A percentile compares a stretch with the other conserved stretches of the same genome.
Conservation (phyloP, 257 asterid genomes). For the Solanum dulcamara region DNA sequence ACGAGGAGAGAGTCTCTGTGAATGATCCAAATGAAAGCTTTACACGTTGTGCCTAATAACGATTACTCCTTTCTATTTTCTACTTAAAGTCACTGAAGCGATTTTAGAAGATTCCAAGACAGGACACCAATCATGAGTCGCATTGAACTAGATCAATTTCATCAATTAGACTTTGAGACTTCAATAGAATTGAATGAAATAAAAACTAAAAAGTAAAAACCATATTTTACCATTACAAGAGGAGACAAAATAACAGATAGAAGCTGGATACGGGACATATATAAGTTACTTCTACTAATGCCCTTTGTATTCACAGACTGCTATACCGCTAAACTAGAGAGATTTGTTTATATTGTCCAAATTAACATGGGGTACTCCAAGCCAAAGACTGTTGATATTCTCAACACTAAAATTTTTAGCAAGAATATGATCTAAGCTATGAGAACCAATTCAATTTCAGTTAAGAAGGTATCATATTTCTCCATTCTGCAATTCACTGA, state of each 20-base stretch:
- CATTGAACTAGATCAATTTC: background rate
- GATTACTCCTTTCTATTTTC: background rate
- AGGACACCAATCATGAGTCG: background rate
- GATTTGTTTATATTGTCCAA: background rate
- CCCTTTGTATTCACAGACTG: background rate
- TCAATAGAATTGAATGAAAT: background rate
- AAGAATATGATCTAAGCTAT: background rate
- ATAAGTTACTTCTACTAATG: background rate
- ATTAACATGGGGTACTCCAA: background rate
- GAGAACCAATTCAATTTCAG: background rate
- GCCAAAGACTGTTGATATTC: background rate
- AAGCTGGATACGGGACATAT: background rate
- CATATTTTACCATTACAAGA: background rate
- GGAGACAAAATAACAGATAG: background rate
- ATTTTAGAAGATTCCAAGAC: background rate
- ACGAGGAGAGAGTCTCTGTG: background rate
- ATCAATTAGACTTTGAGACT: background rate
- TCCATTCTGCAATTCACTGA: background rate
- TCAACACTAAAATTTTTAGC: background rate
- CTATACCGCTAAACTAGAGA: background rate
- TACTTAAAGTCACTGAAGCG: background rate
- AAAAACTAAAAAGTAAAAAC: background rate
- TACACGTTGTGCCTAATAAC: background rate
- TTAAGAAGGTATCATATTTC: background rate
- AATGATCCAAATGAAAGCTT: background rate